phyloP scores from a whole-genome alignment of 768 basidiomycete species.

The Leccinum variicolor region DNA sequence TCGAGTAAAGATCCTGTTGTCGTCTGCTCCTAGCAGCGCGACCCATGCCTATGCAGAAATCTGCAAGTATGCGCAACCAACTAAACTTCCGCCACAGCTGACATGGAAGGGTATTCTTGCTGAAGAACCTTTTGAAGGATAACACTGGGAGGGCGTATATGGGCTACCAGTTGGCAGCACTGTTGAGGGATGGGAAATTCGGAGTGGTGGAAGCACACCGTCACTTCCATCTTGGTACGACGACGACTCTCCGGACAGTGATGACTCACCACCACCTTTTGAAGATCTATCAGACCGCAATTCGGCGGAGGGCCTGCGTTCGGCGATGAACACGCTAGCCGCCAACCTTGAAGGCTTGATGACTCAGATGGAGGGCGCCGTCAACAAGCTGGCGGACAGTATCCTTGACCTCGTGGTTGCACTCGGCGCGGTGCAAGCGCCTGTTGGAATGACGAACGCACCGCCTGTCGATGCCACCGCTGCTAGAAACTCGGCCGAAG shows the following conservation, averaged over 20 bases:
- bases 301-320: background rate
- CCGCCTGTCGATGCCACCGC: background rate
- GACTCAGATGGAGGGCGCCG: background rate
- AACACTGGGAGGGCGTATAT: conserved; percentile 81
- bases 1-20: conserved; percentile 49
- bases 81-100: conserved; percentile 34
- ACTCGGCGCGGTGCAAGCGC: too few species aligned
- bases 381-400: background rate
- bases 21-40: conserved; percentile 45
- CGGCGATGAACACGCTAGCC: background rate
- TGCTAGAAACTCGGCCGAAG: background rate
- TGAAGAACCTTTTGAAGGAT: conserved; percentile 82
- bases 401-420: background rate
- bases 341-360: background rate
- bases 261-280: conserved; percentile 11
- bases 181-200: conserved; percentile 38
- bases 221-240: conserved; percentile 67
- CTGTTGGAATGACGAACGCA: too few species aligned
- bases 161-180: conserved; percentile 49
- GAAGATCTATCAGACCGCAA: conserved; percentile 5
- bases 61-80: conserved; percentile 41
- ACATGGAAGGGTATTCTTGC: conserved; percentile 80
- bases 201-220: conserved; percentile 51
- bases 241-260: conserved; percentile 35
- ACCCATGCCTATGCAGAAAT: conserved; percentile 54